Conservation (phyloP, 1,284 basidiomycete genomes). For the Ceratobasidium sp. region DNA sequence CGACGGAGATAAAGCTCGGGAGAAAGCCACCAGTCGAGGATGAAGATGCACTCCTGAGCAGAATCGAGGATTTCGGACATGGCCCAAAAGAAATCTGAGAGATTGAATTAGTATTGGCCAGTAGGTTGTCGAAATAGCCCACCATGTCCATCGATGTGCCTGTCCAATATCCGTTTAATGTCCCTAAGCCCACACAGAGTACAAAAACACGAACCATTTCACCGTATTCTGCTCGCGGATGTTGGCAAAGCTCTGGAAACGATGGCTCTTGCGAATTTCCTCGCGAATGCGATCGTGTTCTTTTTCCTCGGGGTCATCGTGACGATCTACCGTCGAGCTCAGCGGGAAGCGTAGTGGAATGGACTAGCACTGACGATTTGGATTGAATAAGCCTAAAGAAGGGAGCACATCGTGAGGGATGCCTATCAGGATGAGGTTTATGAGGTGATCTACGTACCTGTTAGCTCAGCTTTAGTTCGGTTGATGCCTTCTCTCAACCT, state of each 20-base stretch:
- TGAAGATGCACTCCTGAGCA: slow-evolving; percentile 77
- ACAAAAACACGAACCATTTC: slow-evolving; percentile 69
- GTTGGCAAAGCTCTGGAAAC: slow-evolving; percentile 83
- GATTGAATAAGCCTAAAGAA: slow-evolving; percentile 47
- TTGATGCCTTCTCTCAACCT: slow-evolving; percentile 55
- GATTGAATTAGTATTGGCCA: not conserved
- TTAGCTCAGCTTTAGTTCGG: slow-evolving; percentile 49
- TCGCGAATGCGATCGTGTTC: slow-evolving; percentile 67
- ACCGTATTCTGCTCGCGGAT: slow-evolving; percentile 73
- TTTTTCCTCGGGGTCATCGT: slow-evolving; percentile 76
- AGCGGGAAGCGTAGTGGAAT: slow-evolving; percentile 26
- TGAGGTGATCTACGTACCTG: slow-evolving; percentile 19
- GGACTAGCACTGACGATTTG: slow-evolving; percentile 57
- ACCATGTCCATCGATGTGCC: slow-evolving; percentile 36
- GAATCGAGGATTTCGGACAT: slow-evolving; percentile 85
- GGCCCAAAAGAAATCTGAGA: slow-evolving; percentile 85
- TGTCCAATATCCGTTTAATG: not conserved
- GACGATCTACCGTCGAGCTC: slow-evolving; percentile 60
- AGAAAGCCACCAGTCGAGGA: slow-evolving; percentile 87
- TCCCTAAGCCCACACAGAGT: not conserved
- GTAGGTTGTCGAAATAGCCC: not conserved
- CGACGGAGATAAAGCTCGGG: slow-evolving; percentile 91
- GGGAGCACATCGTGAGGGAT: not conserved
- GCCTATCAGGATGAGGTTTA: slow-evolving; percentile 16
- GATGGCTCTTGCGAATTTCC: slow-evolving; percentile 78